Percentiles rank a stretch among this genome's conserved stretches.
These are phyloP conservation scores for Rubia yunnanensis DNA, from an alignment of 257 asterid genomes.

Conservation along the genomic window DNA sequence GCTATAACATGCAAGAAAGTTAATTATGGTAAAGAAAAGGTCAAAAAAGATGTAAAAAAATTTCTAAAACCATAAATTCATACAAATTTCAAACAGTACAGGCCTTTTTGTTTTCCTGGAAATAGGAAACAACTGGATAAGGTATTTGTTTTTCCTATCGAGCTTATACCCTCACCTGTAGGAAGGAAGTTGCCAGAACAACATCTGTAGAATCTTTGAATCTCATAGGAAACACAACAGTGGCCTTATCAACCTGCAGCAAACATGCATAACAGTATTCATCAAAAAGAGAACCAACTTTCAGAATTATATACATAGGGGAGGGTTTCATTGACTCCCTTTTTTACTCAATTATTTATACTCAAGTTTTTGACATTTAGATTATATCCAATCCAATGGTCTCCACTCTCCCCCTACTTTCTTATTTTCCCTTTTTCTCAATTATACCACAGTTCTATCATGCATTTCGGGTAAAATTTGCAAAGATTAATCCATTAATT, in stretches of 20 bases:
- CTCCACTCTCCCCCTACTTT: too few relatives aligned
- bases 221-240: slow-evolving; percentile 78
- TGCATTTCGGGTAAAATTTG: too few relatives aligned
- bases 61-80: neutral
- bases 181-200: slow-evolving; percentile 86
- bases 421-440: too few relatives aligned
- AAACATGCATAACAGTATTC: neutral
- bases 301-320: neutral
- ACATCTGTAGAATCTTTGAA: slow-evolving; percentile 80
- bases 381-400: too few relatives aligned
- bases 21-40: neutral
- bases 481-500: neutral
- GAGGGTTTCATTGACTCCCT: too few relatives aligned
- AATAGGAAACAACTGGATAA: slow-evolving; percentile 4
- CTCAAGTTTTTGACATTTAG: too few relatives aligned
- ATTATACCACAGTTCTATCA: too few relatives aligned
- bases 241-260: slow-evolving; percentile 63
- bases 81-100: neutral
- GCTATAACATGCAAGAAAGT: neutral
- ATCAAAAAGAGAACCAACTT: neutral
- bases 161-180: slow-evolving; percentile 43
- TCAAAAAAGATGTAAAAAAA: slow-evolving; percentile 1
- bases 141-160: neutral
- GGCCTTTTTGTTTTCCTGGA: neutral
- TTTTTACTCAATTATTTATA: too few relatives aligned